Percentiles rank a stretch among this genome's conserved stretches.
Conservation (phyloP, 192 early-diverging fungal species). For the Spizellomyces sp. region DNA sequence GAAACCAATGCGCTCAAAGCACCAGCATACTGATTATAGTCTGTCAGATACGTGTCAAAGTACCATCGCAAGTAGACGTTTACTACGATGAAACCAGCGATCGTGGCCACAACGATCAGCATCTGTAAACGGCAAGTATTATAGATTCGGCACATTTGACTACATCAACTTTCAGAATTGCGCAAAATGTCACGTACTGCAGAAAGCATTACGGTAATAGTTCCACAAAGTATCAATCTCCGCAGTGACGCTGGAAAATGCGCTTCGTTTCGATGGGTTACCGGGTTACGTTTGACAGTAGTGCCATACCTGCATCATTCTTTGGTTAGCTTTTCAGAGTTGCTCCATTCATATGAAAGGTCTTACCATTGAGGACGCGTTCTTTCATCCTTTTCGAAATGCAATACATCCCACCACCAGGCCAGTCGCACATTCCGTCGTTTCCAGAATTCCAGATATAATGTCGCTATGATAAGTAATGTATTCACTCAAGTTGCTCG, state of each 20-base stretch:
- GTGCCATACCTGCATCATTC: slow-evolving; percentile 21
- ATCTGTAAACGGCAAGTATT: slow-evolving; percentile 16
- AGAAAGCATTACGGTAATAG: slow-evolving; percentile 42
- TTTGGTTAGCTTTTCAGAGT: background rate
- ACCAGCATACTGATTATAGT: slow-evolving; percentile 22
- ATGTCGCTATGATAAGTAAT: slow-evolving; percentile 24
- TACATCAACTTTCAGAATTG: no score
- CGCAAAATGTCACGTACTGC: slow-evolving; percentile 22
- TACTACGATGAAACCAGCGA: slow-evolving; percentile 33
- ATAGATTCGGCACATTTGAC: slow-evolving; percentile 18
- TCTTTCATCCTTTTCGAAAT: slow-evolving; percentile 53
- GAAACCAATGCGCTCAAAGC: slow-evolving; percentile 36
- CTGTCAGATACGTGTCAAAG: background rate
- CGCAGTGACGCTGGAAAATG: slow-evolving; percentile 5
- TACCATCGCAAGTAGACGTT: background rate
- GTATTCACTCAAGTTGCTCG: background rate
- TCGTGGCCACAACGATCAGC: slow-evolving; percentile 27
- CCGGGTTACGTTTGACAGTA: background rate
- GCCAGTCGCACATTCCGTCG: slow-evolving; percentile 50
- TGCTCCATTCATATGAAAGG: background rate
- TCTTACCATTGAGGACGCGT: slow-evolving; percentile 62
- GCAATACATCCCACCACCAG: slow-evolving; percentile 59
- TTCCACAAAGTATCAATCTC: slow-evolving; percentile 26
- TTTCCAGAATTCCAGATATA: slow-evolving; percentile 69
- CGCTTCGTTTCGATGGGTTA: slow-evolving; percentile 22